These are phyloP conservation scores for Pisolithus tinctorius DNA, from an alignment of 768 basidiomycete species.

Conservation along the genomic window DNA sequence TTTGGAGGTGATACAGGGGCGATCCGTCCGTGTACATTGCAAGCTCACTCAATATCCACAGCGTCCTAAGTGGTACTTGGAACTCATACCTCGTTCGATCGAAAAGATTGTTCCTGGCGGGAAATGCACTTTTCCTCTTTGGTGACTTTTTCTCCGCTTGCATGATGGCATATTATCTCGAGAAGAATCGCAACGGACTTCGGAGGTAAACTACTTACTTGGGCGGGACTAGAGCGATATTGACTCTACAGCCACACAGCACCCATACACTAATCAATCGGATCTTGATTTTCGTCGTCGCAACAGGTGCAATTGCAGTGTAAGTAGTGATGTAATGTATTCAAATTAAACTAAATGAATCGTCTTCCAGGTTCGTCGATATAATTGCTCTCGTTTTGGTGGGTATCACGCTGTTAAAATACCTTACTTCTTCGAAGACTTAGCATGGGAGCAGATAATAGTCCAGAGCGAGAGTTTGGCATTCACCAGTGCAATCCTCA, in stretches of 20 bases:
- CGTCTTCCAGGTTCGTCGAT: constrained; percentile 1
- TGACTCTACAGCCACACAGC: constrained; percentile 1
- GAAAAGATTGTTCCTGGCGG: neutral
- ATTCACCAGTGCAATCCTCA: neutral
- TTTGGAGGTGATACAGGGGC: neutral
- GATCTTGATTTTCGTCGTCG: constrained; percentile 1
- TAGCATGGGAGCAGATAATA: neutral
- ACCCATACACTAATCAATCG: constrained; percentile 16
- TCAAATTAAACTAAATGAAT: neutral
- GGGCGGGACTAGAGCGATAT: neutral
- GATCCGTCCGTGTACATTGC: no score
- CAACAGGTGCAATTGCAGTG: constrained; percentile 4
- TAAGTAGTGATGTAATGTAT: neutral
- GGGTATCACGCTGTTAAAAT: neutral
- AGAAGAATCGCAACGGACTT: neutral
- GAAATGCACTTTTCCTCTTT: constrained; percentile 5
- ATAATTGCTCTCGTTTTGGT: constrained; percentile 1
- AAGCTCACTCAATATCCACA: neutral
- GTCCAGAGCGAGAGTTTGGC: constrained; percentile 1
- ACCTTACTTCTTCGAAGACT: neutral
- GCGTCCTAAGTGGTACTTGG: constrained; percentile 2
- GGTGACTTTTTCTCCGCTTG: constrained; percentile 2
- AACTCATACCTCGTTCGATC: neutral
- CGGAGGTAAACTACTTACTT: neutral
- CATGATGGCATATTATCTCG: constrained; percentile 2